Base-by-base conservation (phyloP, 768 basidiomycete genomes). In the Tulasnella sp. region DNA sequence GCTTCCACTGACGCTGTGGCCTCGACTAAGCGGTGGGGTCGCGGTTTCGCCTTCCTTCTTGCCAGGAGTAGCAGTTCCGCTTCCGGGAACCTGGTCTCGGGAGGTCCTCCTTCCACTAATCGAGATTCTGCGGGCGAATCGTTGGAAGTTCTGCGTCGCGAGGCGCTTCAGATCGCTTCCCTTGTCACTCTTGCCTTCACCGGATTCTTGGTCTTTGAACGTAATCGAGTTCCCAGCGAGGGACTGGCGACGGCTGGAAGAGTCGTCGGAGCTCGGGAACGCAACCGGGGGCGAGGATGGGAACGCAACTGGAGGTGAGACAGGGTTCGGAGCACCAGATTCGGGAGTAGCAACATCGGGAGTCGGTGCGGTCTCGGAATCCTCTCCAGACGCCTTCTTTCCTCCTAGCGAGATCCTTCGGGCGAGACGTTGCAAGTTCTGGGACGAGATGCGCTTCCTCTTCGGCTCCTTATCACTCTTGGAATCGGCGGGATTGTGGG, bases 121-220 rank as follows among this genome's bases (percentile, higher is more conserved):
- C 15, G 93, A 94, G 77, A 95, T 91, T 79, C 90, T 87, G 79
- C 92, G 86, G 20, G 93, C 93, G 51, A 95, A 82, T 20, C 92
- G 88, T 73, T 71, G 92, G 86, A 95, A 92, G 82, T 94, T 94
- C 83, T 95, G 93, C 35, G 92, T 91, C 9, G 92, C 90, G 78
- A 92, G 93, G 26, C 92, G 89, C 82, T 91, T 93, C 79, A 92
- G 87, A 85, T 93, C 93, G 40, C 89, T 89, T 81, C 93, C 93
- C n/a, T 88, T 82, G 3, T 92, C 92, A 13, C 37, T 51, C 35
- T 40, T 69, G 29, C 37, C 40, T 67, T 46, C 40, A 20, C 74
- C 39, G 20, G 74, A 18, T 35, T 48, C 79, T 18, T 18, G 39
- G 18, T 67, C 70, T n/a, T 71, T 77, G 77, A 77, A 77, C 70